Evolutionary conservation across 192 early-diverging fungal species (phyloP), one percentile per base, ranked within the genome.

Genomic region (Spinellus fusiger): DNA sequence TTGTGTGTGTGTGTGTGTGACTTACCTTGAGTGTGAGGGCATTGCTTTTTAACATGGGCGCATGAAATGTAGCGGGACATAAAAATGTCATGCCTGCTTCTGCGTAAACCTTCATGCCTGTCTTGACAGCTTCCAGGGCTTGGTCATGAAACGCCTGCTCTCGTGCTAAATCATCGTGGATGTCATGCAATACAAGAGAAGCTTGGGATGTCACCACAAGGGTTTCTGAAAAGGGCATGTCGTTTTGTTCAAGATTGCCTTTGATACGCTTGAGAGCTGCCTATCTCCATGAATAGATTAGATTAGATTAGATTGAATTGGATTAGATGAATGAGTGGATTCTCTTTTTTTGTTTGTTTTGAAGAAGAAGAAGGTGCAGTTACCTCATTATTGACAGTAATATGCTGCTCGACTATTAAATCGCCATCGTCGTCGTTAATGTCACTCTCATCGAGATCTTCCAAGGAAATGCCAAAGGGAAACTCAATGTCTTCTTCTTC

Each of bases 21-120:
- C 59, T 32, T 47, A 69, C 67, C 28, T 37, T 83, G 46, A 77
- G 77, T 94, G 96, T 98, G 59, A 94, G 93, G 46, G 87, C 86
- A 65, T 98, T 94, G 0, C 83, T 82, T 77, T 98, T 98, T 63
- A 98, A 84, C 95, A 98, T 98, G 76, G 95, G 93, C 33, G 95
- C 95, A 81, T 92, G 95, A 68, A 90, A 96, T 58, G 96, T 94
- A 56, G 86, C 85, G 4, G 95, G 95, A 47, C 93, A 74, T 33
- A 79, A 71, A 61, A 93, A 91, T 13, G 87, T 82, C 10, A 91
- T 80, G 6, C 86, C 85, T 15, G 79, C 78, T 55, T 81, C 78
- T 38, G 65, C 54, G 28, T 87, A 62, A 61, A 76, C 54, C 16
- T 81, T 73, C 31, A 85, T 84, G 51, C 84, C 93, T 25, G 70